Conservation (phyloP, 495 filamentous ascomycete species). For the Penicillium ucsense region DNA sequence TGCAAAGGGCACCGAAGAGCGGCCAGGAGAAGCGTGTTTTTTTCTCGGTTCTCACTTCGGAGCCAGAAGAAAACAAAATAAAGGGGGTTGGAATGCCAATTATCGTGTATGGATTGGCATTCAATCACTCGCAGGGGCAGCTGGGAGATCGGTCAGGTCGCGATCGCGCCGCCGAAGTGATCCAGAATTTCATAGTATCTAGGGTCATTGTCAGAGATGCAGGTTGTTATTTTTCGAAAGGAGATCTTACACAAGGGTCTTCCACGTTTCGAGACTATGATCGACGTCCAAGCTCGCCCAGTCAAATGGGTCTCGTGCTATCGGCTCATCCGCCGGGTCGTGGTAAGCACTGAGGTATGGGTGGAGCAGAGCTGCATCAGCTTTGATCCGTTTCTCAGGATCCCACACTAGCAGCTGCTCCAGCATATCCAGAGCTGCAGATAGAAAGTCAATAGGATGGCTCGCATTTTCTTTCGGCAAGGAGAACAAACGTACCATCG, state of each 20-base stretch:
- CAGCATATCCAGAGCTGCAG: constrained; percentile 77
- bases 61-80: too few species aligned
- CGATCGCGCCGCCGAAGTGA: neutral
- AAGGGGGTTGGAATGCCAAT: neutral
- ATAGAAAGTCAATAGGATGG: neutral
- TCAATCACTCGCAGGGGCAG: too few species aligned
- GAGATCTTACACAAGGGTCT: constrained; percentile 88
- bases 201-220: constrained; percentile 7
- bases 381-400: constrained; percentile 80
- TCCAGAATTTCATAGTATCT: neutral
- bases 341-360: constrained; percentile 94
- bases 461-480: constrained; percentile 5
- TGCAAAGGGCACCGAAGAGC: neutral
- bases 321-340: constrained; percentile 91
- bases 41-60: neutral
- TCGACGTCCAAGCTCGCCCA: constrained; percentile 99
- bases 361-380: constrained; percentile 74
- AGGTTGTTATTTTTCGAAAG: neutral
- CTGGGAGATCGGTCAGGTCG: neutral
- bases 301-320: constrained; percentile 94
- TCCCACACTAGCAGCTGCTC: constrained; percentile 98
- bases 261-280: constrained; percentile 95
- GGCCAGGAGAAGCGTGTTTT: neutral
- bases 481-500: constrained; percentile 44
- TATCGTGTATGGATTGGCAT: neutral